phyloP scores from a whole-genome alignment of 2,329 filamentous ascomycete species.

The Balansia obtecta region DNA sequence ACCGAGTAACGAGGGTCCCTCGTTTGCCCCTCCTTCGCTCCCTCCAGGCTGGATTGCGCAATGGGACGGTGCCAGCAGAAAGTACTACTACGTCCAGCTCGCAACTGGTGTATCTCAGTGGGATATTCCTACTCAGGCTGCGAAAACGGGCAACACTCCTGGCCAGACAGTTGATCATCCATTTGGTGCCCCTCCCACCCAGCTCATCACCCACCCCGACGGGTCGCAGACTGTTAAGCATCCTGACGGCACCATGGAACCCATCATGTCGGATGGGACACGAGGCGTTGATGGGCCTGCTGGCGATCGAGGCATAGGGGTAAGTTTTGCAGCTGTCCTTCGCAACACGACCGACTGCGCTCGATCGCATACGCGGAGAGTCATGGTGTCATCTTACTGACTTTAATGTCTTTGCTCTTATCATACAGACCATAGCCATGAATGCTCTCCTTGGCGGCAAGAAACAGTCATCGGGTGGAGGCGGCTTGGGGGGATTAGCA shows the following conservation, averaged over 20 bases:
- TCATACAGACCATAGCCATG: conserved; percentile 43
- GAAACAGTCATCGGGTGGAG: conserved; percentile 13
- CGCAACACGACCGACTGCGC: background rate
- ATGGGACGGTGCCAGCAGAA: conserved; percentile 51
- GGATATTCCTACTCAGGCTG: conserved; percentile 57
- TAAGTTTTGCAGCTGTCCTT: conserved; percentile 26
- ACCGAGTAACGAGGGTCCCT: conserved; percentile 45
- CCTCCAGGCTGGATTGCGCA: conserved; percentile 58
- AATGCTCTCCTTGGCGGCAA: conserved; percentile 40
- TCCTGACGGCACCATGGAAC: conserved; percentile 49
- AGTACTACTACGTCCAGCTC: conserved; percentile 62
- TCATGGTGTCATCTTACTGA: background rate
- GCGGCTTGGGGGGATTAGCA: conserved; percentile 28
- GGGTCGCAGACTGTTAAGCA: conserved; percentile 49
- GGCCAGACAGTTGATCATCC: conserved; percentile 45
- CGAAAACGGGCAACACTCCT: conserved; percentile 48
- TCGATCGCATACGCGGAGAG: background rate
- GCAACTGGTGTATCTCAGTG: conserved; percentile 61
- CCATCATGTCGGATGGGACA: conserved; percentile 39
- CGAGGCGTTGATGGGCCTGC: conserved; percentile 38
- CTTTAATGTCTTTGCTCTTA: background rate
- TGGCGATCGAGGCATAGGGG: conserved; percentile 52
- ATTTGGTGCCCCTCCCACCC: conserved; percentile 43
- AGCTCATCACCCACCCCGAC: conserved; percentile 50
- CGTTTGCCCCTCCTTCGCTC: conserved; percentile 46